Evolutionary conservation across 805 yeast genomes (phyloP).

Genomic region (Cyberlindnera petersonii): DNA sequence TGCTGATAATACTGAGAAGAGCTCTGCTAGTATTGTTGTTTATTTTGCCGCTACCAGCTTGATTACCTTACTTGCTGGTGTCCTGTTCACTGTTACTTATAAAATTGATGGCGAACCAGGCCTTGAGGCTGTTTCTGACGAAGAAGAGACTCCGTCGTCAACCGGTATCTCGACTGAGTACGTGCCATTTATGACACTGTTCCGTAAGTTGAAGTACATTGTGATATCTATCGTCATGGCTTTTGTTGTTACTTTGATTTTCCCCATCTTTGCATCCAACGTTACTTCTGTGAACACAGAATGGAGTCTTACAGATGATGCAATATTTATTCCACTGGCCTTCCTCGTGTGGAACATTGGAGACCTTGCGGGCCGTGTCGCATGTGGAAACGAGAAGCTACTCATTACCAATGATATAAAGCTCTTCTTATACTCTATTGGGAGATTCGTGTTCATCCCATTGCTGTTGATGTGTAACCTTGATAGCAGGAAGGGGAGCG

Average conservation of each 20-base stretch:
- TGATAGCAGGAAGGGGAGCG: conserved; percentile 16
- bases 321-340: conserved; percentile 67
- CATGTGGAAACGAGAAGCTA: conserved; percentile 48
- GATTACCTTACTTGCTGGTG: conserved; percentile 40
- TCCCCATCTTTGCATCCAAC: conserved; percentile 86
- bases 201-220: conserved; percentile 58
- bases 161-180: conserved; percentile 27
- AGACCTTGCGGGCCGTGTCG: conserved; percentile 73
- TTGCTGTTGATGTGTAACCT: conserved; percentile 67
- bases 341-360: conserved; percentile 88
- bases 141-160: conserved; percentile 11
- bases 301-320: conserved; percentile 23
- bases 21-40: conserved; percentile 28
- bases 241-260: conserved; percentile 68
- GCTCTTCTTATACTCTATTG: conserved; percentile 51
- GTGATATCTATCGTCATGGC: conserved; percentile 69
- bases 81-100: conserved; percentile 35
- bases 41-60: conserved; percentile 52
- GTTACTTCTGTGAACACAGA: conserved; percentile 47
- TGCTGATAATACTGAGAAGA: conserved; percentile 24
- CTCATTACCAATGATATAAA: conserved; percentile 40
- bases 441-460: conserved; percentile 62
- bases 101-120: conserved; percentile 18
- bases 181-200: conserved; percentile 58
- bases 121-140: conserved; percentile 12